Evolutionary conservation across 768 basidiomycete species (phyloP).

Genomic region (Leccinum incarnatum): DNA sequence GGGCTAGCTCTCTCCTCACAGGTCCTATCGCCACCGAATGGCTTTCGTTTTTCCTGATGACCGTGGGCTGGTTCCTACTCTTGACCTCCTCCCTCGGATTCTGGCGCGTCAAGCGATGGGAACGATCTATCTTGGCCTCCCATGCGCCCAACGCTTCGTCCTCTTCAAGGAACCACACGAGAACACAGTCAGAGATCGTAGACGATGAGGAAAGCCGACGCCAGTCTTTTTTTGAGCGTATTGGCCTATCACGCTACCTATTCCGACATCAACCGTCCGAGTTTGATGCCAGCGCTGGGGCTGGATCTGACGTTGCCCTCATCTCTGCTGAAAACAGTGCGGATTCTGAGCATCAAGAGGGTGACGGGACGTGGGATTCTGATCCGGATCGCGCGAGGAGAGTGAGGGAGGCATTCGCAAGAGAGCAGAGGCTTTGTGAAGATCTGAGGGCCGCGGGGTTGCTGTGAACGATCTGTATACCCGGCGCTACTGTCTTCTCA

Average conservation of each 20-base stretch:
- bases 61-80: constrained; percentile 83
- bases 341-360: constrained; percentile 25
- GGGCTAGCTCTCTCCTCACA: constrained; percentile 42
- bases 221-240: constrained; percentile 31
- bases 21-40: constrained; percentile 84
- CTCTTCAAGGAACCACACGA: constrained; percentile 34
- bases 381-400: constrained; percentile 43
- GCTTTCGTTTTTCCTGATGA: constrained; percentile 95
- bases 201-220: constrained; percentile 27
- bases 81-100: constrained; percentile 88
- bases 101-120: constrained; percentile 90
- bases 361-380: constrained; percentile 35
- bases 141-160: constrained; percentile 26
- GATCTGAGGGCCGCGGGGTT: constrained; percentile 66
- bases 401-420: constrained; percentile 45
- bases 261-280: constrained; percentile 13
- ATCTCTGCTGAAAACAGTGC: constrained; percentile 27
- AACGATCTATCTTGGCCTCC: constrained; percentile 67
- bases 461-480: constrained; percentile 36
- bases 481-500: constrained; percentile 1
- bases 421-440: constrained; percentile 55
- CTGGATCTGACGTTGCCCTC: constrained; percentile 8
- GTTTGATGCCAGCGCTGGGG: constrained; percentile 1
- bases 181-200: constrained; percentile 26
- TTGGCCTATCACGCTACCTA: constrained; percentile 20